Base-by-base conservation (phyloP, 345 rosid species). In the Adansonia digitata region DNA sequence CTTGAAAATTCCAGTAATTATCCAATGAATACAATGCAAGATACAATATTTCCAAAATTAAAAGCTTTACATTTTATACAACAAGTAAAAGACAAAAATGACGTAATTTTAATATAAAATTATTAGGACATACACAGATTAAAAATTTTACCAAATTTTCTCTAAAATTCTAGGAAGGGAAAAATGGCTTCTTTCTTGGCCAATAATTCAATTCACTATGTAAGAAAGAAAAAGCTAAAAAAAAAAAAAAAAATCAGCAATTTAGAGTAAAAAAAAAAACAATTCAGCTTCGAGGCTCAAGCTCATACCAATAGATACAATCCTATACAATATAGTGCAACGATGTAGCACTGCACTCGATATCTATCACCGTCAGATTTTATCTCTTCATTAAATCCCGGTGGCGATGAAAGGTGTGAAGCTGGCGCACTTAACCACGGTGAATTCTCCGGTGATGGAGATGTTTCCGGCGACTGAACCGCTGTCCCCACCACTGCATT, bases 331-430 rank as follows among this genome's bases (percentile, higher is more conserved):
- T 52, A 81, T 49, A 86, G 53, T 52, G 81, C 75, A 67, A 82
- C n/a, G 74, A 73, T 39, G 75, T 56, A 60, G 68, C 83, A 75
- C 49, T 65, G 71, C 39, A 62, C 42, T 17, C 65, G 65, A 24
- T 43, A 73, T 55, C 29, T 80, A 8, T 71, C 74, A 31, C 76
- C 65, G 71, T 85, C 80, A 20, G 90, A 84, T 68, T 76, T 80
- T 26, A 80, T 52, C n/a, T 83, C 82, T 46, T 69, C 81, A 48
- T 76, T 74, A 24, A 78, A 71, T 29, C 84, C 88, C 9, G 92
- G 90, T 20, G 97, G 89, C 2, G 94, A 87, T 0, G 89, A 81
- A 13, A 86, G 26, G 74, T 82, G 77, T 17, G 94, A 89, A 5
- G 80, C 80, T 13, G 85, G 84, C 4, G 57, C 78, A 12, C 56